Evolutionary conservation across 148 eudicot species (phyloP), one percentile per base, ranked within the genome.

Genomic region (Mesembryanthemum crystallinum): DNA sequence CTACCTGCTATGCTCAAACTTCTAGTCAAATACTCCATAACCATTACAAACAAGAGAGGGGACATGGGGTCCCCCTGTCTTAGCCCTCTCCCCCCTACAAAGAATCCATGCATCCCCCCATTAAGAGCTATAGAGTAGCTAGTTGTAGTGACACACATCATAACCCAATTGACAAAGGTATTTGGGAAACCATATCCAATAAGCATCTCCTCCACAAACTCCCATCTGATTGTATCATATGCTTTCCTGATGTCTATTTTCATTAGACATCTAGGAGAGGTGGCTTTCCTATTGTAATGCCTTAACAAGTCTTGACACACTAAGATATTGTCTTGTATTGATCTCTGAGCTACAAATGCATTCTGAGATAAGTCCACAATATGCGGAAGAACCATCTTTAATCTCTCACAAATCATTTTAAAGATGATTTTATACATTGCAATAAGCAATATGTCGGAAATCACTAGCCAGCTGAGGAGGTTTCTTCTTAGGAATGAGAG

Each of bases 61-160:
- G 76, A 62, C 0, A 62, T 14, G 0, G 76, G 43, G 17, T 49
- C 66, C 0, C 76, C 69, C 8, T 73, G 68, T 12, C 76, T 29
- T 1, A 61, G 57, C 0, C 68, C 68, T 15, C 68, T 24, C 63
- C 35, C 9, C 3, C 8, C 52, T 21, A 60, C 21, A 4, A 60
- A 21, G 3, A 39, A 39, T 0, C 43, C 43, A 39, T 39, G 43
- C 5, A 39, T 2, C 9, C 43, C 43, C 9, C 37, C 76, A 11
- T n/a, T 20, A 4, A 73, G 20, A 7, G n/a, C n/a, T 0, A 59
- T n/a, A 21, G 63, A 59, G 27, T 5, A 59, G n/a, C 0, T 21
- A 21, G 29, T 25, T 6, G 63, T 21, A 0, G 24, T 6, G n/a
- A 59, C 63, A 59, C 63, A 59, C 5, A 3, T 15, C 29, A n/a